Conservation (phyloP, 257 asterid species). For the Fraxinus americana region DNA sequence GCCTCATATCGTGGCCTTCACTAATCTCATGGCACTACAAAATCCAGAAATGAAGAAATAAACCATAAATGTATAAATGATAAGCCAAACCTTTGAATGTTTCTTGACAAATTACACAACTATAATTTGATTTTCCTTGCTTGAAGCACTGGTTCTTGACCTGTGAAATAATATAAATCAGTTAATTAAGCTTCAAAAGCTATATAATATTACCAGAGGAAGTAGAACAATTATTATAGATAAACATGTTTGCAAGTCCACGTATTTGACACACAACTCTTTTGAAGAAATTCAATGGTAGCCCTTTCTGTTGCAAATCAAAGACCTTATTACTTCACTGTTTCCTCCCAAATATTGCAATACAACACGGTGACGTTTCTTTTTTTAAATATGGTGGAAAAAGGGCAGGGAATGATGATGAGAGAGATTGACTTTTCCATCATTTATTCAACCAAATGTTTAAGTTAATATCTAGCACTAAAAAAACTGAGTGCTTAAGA, state of each 20-base stretch:
- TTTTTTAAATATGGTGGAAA: too few species aligned
- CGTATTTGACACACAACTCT: not conserved
- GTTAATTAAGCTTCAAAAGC: not conserved
- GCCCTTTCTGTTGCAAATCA: not conserved
- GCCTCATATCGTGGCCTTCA: too few species aligned
- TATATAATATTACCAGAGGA: not conserved
- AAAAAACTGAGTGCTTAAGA: too few species aligned
- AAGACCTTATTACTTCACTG: not conserved
- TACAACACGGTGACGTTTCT: not conserved
- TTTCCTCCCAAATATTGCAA: not conserved
- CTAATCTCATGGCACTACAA: too few species aligned
- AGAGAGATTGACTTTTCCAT: too few species aligned
- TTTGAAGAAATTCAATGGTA: not conserved
- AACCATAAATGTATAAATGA: too few species aligned
- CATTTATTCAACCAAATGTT: too few species aligned
- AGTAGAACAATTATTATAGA: not conserved
- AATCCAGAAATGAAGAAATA: too few species aligned
- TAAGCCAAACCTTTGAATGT: too few species aligned
- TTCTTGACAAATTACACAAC: not conserved
- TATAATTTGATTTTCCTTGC: not conserved
- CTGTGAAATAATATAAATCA: not conserved
- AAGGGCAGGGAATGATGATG: too few species aligned
- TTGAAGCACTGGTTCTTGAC: not conserved
- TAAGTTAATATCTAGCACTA: too few species aligned
- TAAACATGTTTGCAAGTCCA: not conserved